Evolutionary conservation across 2,329 filamentous ascomycete genomes (phyloP).

Genomic region (Aspergillus ustus): DNA sequence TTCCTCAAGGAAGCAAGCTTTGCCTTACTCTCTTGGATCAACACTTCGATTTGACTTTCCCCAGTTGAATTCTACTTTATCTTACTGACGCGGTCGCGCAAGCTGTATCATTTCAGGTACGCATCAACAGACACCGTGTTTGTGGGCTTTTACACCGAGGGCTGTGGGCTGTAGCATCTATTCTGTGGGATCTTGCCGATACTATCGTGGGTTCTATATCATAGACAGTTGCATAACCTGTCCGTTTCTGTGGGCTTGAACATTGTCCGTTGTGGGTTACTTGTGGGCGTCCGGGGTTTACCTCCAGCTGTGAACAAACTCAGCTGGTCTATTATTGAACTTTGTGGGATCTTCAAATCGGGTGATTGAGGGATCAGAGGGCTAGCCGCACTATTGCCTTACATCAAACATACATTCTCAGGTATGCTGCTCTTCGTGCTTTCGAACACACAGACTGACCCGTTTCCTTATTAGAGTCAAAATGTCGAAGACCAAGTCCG

Average conservation of each 20-base stretch:
- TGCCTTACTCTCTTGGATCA: constrained; percentile 23
- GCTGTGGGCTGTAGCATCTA: constrained; percentile 49
- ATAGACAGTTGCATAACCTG: constrained; percentile 47
- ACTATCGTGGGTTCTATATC: constrained; percentile 48
- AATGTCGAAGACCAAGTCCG: constrained; percentile 52
- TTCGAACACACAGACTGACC: constrained; percentile 23
- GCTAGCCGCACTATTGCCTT: constrained; percentile 40
- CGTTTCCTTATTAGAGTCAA: constrained; percentile 31
- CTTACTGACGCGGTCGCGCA: constrained; percentile 39
- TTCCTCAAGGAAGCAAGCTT: neutral
- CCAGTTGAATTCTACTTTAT: constrained; percentile 22
- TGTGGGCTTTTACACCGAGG: constrained; percentile 48
- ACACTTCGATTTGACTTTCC: constrained; percentile 24
- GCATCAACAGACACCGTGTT: constrained; percentile 44
- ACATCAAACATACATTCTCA: constrained; percentile 16
- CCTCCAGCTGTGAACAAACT: constrained; percentile 39
- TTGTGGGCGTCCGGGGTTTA: constrained; percentile 42
- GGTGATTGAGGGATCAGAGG: constrained; percentile 43
- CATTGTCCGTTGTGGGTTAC: constrained; percentile 47
- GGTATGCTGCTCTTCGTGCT: neutral
- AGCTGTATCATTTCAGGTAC: constrained; percentile 39
- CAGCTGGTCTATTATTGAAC: constrained; percentile 29
- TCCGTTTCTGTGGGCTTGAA: constrained; percentile 50
- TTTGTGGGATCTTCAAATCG: constrained; percentile 34
- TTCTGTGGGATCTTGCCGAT: constrained; percentile 48